A percentile compares a stretch with the other conserved stretches of the same genome.
phyloP scores from a whole-genome alignment of 768 basidiomycete species.

The Rhizopogon vinicolor region DNA sequence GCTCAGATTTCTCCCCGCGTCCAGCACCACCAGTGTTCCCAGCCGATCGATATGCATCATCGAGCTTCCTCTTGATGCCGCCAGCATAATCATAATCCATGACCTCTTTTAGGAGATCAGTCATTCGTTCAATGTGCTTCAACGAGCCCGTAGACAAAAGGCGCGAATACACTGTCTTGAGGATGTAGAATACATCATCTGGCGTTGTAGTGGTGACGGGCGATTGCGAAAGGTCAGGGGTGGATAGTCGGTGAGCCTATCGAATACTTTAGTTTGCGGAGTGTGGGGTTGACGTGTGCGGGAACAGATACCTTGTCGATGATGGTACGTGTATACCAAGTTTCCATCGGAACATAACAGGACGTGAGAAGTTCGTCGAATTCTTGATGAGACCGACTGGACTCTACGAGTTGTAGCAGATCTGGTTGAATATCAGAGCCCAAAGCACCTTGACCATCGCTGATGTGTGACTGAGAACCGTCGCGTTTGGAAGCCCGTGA shows the following conservation, averaged over 20 bases:
- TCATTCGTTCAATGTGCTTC: slow-evolving; percentile 50
- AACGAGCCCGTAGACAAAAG: slow-evolving; percentile 74
- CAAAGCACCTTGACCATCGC: neutral
- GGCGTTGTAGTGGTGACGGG: slow-evolving; percentile 73
- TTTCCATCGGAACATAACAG: slow-evolving; percentile 86
- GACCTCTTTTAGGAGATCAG: slow-evolving; percentile 61
- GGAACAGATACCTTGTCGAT: slow-evolving; percentile 72
- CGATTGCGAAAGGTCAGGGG: slow-evolving; percentile 57
- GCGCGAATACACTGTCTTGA: slow-evolving; percentile 79
- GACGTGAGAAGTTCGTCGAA: slow-evolving; percentile 64
- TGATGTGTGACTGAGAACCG: neutral
- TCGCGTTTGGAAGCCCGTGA: neutral
- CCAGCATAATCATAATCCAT: slow-evolving; percentile 82
- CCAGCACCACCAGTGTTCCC: slow-evolving; percentile 37
- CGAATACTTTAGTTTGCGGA: neutral
- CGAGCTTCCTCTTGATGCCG: slow-evolving; percentile 80
- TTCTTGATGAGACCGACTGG: slow-evolving; percentile 48
- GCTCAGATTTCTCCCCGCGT: slow-evolving; percentile 72
- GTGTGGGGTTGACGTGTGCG: neutral
- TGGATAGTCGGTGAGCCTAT: slow-evolving; percentile 87
- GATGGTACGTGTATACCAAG: slow-evolving; percentile 84
- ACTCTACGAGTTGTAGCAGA: slow-evolving; percentile 31
- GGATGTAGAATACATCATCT: slow-evolving; percentile 94
- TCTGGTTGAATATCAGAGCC: neutral
- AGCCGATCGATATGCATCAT: slow-evolving; percentile 73